Evolutionary conservation across 495 filamentous ascomycete species (phyloP).

Genomic region (Peziza echinospora): DNA sequence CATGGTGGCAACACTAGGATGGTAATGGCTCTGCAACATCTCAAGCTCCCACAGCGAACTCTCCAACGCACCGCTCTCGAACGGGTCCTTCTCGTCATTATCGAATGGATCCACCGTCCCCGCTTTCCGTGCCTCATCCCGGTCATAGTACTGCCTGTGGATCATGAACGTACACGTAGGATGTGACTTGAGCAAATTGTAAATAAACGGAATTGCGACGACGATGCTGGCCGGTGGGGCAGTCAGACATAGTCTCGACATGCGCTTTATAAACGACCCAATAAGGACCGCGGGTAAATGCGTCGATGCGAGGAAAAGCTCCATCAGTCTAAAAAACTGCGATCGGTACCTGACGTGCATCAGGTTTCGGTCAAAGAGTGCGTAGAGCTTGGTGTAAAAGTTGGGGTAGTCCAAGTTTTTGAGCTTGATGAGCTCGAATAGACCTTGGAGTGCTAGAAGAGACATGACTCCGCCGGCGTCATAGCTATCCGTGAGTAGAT

Average conservation of each 20-base stretch:
- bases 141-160: constrained; percentile 44
- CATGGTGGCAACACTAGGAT: constrained; percentile 88
- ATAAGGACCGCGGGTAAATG: constrained; percentile 81
- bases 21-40: constrained; percentile 75
- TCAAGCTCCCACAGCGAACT: constrained; percentile 91
- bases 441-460: constrained; percentile 69
- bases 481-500: constrained; percentile 88
- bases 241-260: constrained; percentile 58
- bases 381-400: constrained; percentile 89
- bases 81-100: constrained; percentile 53
- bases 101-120: constrained; percentile 68
- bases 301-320: constrained; percentile 77
- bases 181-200: constrained; percentile 83
- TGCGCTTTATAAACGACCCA: constrained; percentile 85
- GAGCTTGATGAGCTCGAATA: constrained; percentile 84
- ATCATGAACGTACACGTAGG: constrained; percentile 88
- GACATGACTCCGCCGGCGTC: constrained; percentile 65
- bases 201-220: constrained; percentile 71
- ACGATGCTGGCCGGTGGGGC: constrained; percentile 79
- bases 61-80: constrained; percentile 67
- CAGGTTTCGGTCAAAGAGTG: constrained; percentile 59
- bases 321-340: constrained; percentile 75
- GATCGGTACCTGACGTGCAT: constrained; percentile 87
- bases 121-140: constrained; percentile 34
- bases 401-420: constrained; percentile 89